Evolutionary conservation across 1,284 basidiomycete species (phyloP), one percentile per base, ranked within the genome.

Genomic region (Puccinia horiana): DNA sequence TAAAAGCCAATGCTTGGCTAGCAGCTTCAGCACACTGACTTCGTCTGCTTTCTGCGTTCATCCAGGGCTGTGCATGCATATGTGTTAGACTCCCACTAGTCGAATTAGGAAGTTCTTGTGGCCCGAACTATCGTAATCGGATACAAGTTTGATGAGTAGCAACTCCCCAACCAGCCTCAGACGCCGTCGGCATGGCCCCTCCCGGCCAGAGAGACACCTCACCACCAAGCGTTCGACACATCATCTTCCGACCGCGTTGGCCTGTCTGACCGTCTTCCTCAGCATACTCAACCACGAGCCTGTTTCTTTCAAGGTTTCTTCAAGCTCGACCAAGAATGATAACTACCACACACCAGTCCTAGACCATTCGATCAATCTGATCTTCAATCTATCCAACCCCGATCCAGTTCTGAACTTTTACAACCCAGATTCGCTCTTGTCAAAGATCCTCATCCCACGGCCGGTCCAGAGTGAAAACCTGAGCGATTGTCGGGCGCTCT

Each of bases 401-500:
- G 52, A 42, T 32, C n/a, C 42, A 11, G 44, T 73, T 0, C 49
- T 81, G 4, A 69, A 81, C 42, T 74, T 81, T 35, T 14, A 81
- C 12, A 49, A 74, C 35, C 44, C 69, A 1, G 72, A 49, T 14
- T 81, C 78, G 20, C 47, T 81, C 12, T 20, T 81, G 40, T 58
- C 67, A n/a, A 58, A 74, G 56, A 81, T 81, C 40, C 29, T 74
- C 4, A 74, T 81, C 44, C 78, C 78, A 16, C 32, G 78, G 37
- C 78, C 78, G 3, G 78, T 81, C 8, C 32, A 65, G 72, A 74
- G 70, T 40, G 14, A 63, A 49, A 81, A 81, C n/a, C 42, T 81
- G 20, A 47, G 18, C 37, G 32, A 73, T 35, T 81, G 79, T 67
- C 69, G 79, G 40, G 12, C 6, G 16, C 40, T 81, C 26, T 81